Evolutionary conservation across 805 yeast genomes (phyloP), one percentile per base, ranked within the genome.

Genomic region (Saccharomycopsis selenospora): DNA sequence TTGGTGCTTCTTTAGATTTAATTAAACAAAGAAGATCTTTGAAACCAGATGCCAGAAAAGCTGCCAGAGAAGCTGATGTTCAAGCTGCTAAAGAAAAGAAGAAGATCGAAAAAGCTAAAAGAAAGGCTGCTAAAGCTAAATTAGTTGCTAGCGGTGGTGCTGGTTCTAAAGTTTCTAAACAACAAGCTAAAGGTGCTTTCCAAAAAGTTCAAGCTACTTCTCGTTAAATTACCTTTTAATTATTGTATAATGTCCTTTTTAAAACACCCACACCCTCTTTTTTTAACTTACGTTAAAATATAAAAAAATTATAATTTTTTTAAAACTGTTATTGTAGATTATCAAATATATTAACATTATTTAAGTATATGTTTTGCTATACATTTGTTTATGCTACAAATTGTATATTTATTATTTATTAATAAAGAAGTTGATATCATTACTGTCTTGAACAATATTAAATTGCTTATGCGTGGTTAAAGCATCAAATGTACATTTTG

Each of bases 1-100:
- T 91, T 62, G 99, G 99, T 82, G 99, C 98, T 71, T 87, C 99
- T 67, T 79, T 93, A 66, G 99, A 93, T 62, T 83, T 89, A 71
- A 93, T 93, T 79, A 91, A 87, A 78, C 96, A 91, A 81, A 88
- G 95, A 84, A 89, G 97, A 79, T 68, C 85, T 66, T 76, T 79
- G 71, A 88, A 89, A 78, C 96, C 99, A 72, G 95, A 90, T 74
- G 90, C 83, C 69, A 93, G 96, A 82, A 86, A 89, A 82, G 96
- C 96, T 65, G 83, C 88, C 71, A 95, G 97, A 80, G 93, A 87
- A 58, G 85, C 80, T 71, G 88, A 93, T 74, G 76, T 80, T 67
- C 77, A 77, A 61, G 80, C 81, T 70, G 88, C 82, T 70, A 85
- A 85, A 76, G 91, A 82, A 71, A 79, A 84, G 75, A 82, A 83